A percentile compares a stretch with the other conserved stretches of the same genome.
phyloP scores from a whole-genome alignment of 768 basidiomycete species.

The Xanthoconium stramineum region DNA sequence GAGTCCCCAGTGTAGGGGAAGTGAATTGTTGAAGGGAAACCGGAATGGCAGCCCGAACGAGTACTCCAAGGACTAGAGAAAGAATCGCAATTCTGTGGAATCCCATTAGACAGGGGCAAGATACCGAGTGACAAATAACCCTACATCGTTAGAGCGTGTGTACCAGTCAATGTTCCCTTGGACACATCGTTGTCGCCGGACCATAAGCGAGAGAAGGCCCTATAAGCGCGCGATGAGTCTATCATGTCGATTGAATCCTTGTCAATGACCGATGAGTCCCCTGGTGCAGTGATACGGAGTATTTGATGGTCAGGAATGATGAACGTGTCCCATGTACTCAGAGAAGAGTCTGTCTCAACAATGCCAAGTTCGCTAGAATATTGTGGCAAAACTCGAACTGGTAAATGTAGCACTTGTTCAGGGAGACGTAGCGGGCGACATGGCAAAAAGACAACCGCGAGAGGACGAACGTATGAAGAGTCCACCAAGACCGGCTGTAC shows the following conservation, averaged over 20 bases:
- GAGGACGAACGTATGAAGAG: constrained; percentile 45
- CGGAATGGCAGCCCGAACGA: constrained; percentile 31
- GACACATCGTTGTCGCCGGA: constrained; percentile 30
- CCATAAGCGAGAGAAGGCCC: constrained; percentile 45
- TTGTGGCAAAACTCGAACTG: constrained; percentile 41
- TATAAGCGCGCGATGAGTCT: constrained; percentile 41
- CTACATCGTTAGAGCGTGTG: constrained; percentile 67
- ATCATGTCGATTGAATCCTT: constrained; percentile 42
- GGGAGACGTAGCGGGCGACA: constrained; percentile 36
- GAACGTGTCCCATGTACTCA: constrained; percentile 43
- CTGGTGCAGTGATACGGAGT: constrained; percentile 35
- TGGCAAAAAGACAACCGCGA: constrained; percentile 70
- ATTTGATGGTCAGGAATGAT: constrained; percentile 40
- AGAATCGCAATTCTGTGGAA: constrained; percentile 60
- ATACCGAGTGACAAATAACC: constrained; percentile 22
- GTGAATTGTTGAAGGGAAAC: constrained; percentile 21
- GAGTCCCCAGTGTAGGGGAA: constrained; percentile 15
- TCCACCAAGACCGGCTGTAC: constrained; percentile 40
- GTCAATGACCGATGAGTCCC: constrained; percentile 43
- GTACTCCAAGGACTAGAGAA: constrained; percentile 60
- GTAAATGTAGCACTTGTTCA: constrained; percentile 53
- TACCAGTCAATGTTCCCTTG: constrained; percentile 43
- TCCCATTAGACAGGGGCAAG: constrained; percentile 10
- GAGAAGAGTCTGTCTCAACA: constrained; percentile 23
- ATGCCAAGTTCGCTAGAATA: constrained; percentile 23